A percentile compares a stretch with the other conserved stretches of the same genome.
phyloP scores from a whole-genome alignment of 352 stramenopile species.

The Pythium myriotylum region DNA sequence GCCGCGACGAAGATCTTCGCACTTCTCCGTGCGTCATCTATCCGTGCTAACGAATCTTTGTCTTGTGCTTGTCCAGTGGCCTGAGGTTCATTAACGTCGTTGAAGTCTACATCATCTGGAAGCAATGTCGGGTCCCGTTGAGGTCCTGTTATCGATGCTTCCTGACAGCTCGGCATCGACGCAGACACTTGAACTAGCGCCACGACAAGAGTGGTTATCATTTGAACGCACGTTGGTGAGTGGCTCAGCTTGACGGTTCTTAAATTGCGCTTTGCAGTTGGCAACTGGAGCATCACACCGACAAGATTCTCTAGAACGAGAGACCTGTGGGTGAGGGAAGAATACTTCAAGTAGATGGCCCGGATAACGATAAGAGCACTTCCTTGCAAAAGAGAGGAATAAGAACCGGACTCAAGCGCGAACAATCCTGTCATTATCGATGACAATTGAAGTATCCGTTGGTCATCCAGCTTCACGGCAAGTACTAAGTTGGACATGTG shows the following conservation, averaged over 20 bases:
- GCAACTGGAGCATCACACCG: constrained; percentile 73
- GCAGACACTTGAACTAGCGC: constrained; percentile 42
- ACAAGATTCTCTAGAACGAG: constrained; percentile 77
- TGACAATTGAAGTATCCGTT: constrained; percentile 75
- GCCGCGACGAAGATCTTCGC: constrained; percentile 46
- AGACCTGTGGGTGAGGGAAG: constrained; percentile 56
- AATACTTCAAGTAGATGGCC: constrained; percentile 69
- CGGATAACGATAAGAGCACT: constrained; percentile 62
- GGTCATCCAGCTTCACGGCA: constrained; percentile 74
- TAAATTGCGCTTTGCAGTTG: constrained; percentile 71
- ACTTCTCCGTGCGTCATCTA: constrained; percentile 29
- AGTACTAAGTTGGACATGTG: constrained; percentile 57
- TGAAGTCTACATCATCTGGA: constrained; percentile 27
- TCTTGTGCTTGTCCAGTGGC: constrained; percentile 15
- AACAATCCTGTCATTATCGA: constrained; percentile 72
- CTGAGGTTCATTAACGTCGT: constrained; percentile 16
- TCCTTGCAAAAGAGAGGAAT: constrained; percentile 65
- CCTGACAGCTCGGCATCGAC: constrained; percentile 2
- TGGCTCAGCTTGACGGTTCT: constrained; percentile 67
- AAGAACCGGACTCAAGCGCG: constrained; percentile 61
- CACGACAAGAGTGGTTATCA: constrained; percentile 68
- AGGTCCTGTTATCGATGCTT: neutral
- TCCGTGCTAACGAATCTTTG: constrained; percentile 28
- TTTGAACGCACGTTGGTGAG: constrained; percentile 57
- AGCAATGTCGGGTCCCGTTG: constrained; percentile 23